A percentile compares a stretch with the other conserved stretches of the same genome.
Evolutionary conservation across 208 protist genomes (phyloP).

Genomic region (Trypanosoma grayi): DNA sequence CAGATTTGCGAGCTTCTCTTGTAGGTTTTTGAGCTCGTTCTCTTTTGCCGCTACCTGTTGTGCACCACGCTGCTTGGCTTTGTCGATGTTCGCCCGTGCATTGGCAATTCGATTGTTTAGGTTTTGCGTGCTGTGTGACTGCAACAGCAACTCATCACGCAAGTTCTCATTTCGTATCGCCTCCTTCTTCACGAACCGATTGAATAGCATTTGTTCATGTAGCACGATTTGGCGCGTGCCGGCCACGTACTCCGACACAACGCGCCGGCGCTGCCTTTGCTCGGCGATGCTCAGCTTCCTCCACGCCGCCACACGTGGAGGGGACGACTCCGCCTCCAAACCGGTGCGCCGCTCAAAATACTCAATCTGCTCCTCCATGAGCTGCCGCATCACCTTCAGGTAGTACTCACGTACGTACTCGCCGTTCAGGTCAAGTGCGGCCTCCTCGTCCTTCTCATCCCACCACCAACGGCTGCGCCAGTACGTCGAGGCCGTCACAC

Average conservation of each 20-base stretch:
- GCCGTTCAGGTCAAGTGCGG: conserved; percentile 14
- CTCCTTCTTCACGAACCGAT: conserved; percentile 22
- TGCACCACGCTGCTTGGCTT: conserved; percentile 4
- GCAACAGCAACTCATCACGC: conserved; percentile 32
- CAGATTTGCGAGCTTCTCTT: conserved; percentile 19
- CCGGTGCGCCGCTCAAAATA: conserved; percentile 14
- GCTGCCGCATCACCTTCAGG: conserved; percentile 8
- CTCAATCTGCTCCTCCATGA: conserved; percentile 31
- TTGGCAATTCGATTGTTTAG: conserved; percentile 11
- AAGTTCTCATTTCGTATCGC: conserved; percentile 19
- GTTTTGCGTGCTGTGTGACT: conserved; percentile 26
- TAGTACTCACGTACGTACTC: conserved; percentile 32
- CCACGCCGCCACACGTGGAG: not conserved
- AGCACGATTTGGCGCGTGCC: conserved; percentile 22
- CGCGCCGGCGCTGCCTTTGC: conserved; percentile 9
- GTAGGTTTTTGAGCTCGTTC: conserved; percentile 7
- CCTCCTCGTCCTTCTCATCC: conserved; percentile 35
- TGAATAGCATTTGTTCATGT: conserved; percentile 17
- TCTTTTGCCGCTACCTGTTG: conserved; percentile 13
- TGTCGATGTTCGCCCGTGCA: conserved; percentile 16
- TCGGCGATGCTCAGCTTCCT: conserved; percentile 20
- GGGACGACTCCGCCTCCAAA: not conserved
- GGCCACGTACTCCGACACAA: conserved; percentile 34
- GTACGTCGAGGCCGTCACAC: conserved; percentile 20
- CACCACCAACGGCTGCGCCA: conserved; percentile 34